Evolutionary conservation across 768 basidiomycete species (phyloP).

Genomic region (Pseudohyphozyma bogoriensis): DNA sequence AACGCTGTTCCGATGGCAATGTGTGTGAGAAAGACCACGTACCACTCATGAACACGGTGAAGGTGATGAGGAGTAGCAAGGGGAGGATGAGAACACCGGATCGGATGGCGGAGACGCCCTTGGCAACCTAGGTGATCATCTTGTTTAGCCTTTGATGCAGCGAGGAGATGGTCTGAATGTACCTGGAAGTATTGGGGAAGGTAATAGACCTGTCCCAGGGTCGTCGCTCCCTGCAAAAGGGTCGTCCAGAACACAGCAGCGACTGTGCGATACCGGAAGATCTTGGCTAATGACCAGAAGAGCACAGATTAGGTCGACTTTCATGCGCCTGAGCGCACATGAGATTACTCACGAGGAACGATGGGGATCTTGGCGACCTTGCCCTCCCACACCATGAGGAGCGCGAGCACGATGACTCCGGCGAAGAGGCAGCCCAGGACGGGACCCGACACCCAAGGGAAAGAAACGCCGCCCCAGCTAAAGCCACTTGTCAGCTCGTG

Average conservation of each 20-base stretch:
- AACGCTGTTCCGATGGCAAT: too few species aligned
- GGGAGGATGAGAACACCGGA: conserved; percentile 60
- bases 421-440: conserved; percentile 54
- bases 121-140: too few species aligned
- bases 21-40: too few species aligned
- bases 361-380: conserved; percentile 60
- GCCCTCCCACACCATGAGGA: conserved; percentile 67
- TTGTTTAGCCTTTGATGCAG: too few species aligned
- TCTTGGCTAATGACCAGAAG: too few species aligned
- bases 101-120: conserved; percentile 56
- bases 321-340: too few species aligned
- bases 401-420: conserved; percentile 45
- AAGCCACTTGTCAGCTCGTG: too few species aligned
- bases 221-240: conserved; percentile 2
- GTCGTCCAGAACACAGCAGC: conserved; percentile 11
- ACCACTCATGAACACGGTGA: conserved; percentile 23
- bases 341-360: conserved; percentile 47
- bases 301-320: too few species aligned
- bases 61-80: conserved; percentile 46
- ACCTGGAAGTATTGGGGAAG: conserved; percentile 68
- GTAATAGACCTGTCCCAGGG: conserved; percentile 20
- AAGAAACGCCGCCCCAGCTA: conserved; percentile 62
- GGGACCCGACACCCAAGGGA: conserved; percentile 59
- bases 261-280: conserved; percentile 40
- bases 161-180: too few species aligned